A percentile compares a stretch with the other conserved stretches of the same genome.
phyloP scores from a whole-genome alignment of 768 basidiomycete genomes.

The Lyophyllum atratum region DNA sequence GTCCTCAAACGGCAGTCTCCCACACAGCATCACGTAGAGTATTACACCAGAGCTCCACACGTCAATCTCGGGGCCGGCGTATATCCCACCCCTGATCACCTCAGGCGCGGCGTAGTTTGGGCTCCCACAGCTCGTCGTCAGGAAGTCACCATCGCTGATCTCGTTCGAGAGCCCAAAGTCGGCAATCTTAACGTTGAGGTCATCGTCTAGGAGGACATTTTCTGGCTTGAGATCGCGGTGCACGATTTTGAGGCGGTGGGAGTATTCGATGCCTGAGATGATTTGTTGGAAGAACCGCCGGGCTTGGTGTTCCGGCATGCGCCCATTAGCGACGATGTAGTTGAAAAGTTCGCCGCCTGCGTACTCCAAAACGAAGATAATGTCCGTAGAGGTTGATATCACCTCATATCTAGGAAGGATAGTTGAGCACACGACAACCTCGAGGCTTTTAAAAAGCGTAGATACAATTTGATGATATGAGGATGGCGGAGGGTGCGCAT shows the following conservation, averaged over 20 bases:
- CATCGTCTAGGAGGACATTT: slow-evolving; percentile 85
- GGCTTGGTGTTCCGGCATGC: slow-evolving; percentile 86
- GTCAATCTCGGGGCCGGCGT: slow-evolving; percentile 97
- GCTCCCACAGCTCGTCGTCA: slow-evolving; percentile 96
- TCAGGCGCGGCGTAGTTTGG: slow-evolving; percentile 99
- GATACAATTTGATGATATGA: slow-evolving; percentile 96
- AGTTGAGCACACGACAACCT: slow-evolving; percentile 13
- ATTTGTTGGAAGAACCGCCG: slow-evolving; percentile 98
- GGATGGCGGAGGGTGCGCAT: slow-evolving; percentile 92
- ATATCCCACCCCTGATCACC: slow-evolving; percentile 92
- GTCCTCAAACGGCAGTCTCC: slow-evolving; percentile 95
- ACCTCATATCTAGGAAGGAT: slow-evolving; percentile 67
- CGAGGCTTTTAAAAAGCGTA: slow-evolving; percentile 21
- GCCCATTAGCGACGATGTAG: slow-evolving; percentile 93
- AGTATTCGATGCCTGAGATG: slow-evolving; percentile 96
- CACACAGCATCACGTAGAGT: slow-evolving; percentile 96
- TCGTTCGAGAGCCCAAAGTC: slow-evolving; percentile 97
- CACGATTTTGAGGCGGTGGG: slow-evolving; percentile 94
- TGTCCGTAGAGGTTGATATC: slow-evolving; percentile 92
- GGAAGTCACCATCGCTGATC: slow-evolving; percentile 94
- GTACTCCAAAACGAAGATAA: slow-evolving; percentile 98
- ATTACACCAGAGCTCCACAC: slow-evolving; percentile 99
- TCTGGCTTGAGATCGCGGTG: slow-evolving; percentile 99
- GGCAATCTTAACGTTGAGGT: slow-evolving; percentile 94
- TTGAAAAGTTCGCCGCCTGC: slow-evolving; percentile 97